Conservation (phyloP, 371 early-diverging fungal species). For the Capillidium heterosporum region DNA sequence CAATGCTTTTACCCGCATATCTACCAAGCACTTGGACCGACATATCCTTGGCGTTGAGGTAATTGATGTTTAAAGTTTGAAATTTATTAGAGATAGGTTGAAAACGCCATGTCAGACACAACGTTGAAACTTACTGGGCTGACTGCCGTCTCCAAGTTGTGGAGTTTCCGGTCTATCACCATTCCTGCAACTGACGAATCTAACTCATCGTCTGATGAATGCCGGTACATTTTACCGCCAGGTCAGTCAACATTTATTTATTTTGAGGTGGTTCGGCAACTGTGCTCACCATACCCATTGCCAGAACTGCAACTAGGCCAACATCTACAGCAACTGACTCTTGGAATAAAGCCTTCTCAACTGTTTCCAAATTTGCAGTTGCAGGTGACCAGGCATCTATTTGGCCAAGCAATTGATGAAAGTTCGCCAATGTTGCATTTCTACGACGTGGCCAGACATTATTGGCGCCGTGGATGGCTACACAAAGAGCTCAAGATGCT, state of each 20-base stretch:
- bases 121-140: constrained; percentile 48
- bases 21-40: constrained; percentile 44
- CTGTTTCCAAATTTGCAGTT: background rate
- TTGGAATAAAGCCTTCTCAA: background rate
- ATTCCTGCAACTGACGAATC: background rate
- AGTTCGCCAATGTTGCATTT: background rate
- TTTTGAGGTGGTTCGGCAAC: too few relatives aligned
- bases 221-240: background rate
- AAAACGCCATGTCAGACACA: constrained; percentile 40
- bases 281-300: background rate
- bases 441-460: background rate
- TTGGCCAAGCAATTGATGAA: background rate
- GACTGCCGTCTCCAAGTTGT: constrained; percentile 46
- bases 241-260: background rate
- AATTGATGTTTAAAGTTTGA: background rate
- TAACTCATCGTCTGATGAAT: background rate
- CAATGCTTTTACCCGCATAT: constrained; percentile 83
- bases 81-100: constrained; percentile 21
- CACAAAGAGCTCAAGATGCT: background rate
- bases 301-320: background rate
- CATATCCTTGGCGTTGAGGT: constrained; percentile 82
- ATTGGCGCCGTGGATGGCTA: background rate
- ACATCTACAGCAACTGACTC: background rate
- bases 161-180: constrained; percentile 36
- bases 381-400: background rate